These are phyloP conservation scores for Dictyostelium purpureum DNA, from an alignment of 78 protist species.

Conservation along the genomic window DNA sequence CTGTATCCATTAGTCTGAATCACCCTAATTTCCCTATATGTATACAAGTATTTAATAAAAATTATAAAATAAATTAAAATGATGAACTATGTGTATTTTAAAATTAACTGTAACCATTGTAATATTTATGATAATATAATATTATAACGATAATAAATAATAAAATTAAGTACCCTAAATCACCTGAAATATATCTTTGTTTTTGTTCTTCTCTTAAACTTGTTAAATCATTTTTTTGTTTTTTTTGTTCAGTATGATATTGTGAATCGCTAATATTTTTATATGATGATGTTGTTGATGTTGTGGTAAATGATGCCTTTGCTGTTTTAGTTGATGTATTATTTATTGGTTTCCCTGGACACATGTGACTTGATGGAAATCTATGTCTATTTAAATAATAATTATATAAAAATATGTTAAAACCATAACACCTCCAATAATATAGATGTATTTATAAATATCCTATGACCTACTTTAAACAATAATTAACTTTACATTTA, in stretches of 20 bases:
- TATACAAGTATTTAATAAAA: background rate
- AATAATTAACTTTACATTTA: slow-evolving; percentile 45
- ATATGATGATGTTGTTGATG: background rate
- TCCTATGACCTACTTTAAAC: slow-evolving; percentile 4
- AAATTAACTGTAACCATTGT: background rate
- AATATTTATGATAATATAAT: background rate
- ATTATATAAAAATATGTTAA: too few species aligned
- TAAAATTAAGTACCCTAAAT: background rate
- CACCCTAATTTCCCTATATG: background rate
- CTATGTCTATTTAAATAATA: too few species aligned
- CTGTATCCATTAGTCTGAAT: slow-evolving; percentile 21
- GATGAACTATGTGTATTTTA: background rate
- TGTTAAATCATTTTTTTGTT: slow-evolving; percentile 16
- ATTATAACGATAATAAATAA: background rate
- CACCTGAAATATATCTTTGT: background rate
- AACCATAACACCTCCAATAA: too few species aligned
- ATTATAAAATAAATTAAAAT: background rate
- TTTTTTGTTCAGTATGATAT: background rate
- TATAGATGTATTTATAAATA: too few species aligned
- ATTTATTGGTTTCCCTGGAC: background rate
- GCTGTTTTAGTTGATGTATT: background rate
- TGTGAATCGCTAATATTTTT: background rate
- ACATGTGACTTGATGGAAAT: slow-evolving; percentile 54
- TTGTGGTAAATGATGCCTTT: background rate
- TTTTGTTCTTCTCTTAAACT: slow-evolving; percentile 39